phyloP scores from a whole-genome alignment of 495 filamentous ascomycete genomes.

The Tuber microsphaerosporum region DNA sequence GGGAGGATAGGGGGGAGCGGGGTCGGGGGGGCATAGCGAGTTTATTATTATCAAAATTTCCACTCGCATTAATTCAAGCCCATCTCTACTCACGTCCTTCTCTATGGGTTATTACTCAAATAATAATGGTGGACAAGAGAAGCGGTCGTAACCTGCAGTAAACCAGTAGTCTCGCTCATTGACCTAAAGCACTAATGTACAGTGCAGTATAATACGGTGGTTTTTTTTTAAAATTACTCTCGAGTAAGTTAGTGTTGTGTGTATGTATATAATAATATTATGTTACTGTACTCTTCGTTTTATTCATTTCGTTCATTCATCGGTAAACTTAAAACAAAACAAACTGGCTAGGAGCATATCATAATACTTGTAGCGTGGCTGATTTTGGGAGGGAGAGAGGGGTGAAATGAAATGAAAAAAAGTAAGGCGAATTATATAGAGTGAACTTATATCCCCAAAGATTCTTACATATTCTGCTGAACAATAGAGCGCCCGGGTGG shows the following conservation, averaged over 20 bases:
- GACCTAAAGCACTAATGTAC: too few species aligned
- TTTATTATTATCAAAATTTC: too few species aligned
- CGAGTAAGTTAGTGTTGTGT: background rate
- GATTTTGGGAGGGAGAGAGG: background rate
- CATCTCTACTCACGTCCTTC: too few species aligned
- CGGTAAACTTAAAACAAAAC: background rate
- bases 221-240: background rate
- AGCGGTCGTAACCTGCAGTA: too few species aligned
- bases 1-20: too few species aligned
- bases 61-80: too few species aligned
- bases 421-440: background rate
- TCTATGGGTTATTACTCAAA: too few species aligned
- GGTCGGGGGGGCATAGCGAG: too few species aligned
- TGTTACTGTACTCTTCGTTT: background rate
- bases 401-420: too few species aligned
- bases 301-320: background rate
- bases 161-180: too few species aligned
- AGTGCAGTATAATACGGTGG: too few species aligned
- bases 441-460: background rate
- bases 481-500: background rate
- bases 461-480: background rate
- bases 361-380: background rate
- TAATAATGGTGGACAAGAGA: too few species aligned
- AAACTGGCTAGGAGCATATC: background rate
- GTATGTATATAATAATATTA: background rate